phyloP scores from a whole-genome alignment of 139 green algal species.

The Zygnema cylindricum region DNA sequence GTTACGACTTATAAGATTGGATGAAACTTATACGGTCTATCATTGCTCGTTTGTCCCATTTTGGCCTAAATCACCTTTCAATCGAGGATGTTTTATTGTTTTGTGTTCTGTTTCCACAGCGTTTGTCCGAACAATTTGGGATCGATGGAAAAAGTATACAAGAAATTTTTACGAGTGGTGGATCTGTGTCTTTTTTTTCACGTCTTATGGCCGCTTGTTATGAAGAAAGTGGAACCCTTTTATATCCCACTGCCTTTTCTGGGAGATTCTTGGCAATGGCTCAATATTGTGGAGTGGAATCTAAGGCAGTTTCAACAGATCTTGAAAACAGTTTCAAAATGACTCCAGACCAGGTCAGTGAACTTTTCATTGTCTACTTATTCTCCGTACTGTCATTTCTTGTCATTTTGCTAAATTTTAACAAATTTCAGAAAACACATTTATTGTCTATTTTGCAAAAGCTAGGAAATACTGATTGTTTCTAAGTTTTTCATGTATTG shows the following conservation, averaged over 20 bases:
- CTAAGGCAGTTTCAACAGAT: neutral
- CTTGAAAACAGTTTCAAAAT: conserved; percentile 13
- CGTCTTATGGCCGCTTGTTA: conserved; percentile 42
- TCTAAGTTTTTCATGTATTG: no score
- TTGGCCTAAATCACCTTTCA: no score
- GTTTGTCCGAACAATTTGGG: conserved; percentile 12
- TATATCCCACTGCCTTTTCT: conserved; percentile 3
- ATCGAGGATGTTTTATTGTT: neutral
- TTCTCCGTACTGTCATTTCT: no score
- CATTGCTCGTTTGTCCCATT: no score
- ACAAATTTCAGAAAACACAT: no score
- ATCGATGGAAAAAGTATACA: neutral
- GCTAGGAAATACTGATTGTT: no score
- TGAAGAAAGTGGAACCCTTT: conserved; percentile 16
- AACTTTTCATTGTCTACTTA: neutral
- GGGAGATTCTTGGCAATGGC: conserved; percentile 34
- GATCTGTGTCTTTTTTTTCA: neutral
- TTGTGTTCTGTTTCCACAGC: conserved; percentile 7
- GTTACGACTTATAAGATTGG: no score
- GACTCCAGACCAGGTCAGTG: conserved; percentile 14
- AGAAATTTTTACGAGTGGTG: conserved; percentile 23
- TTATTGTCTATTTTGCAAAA: no score
- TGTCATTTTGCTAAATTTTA: no score
- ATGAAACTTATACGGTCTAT: no score
- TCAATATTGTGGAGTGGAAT: neutral